A percentile compares a stretch with the other conserved stretches of the same genome.
Conservation (phyloP, 1,284 basidiomycete genomes). For the Ceratobasidium sp. region DNA sequence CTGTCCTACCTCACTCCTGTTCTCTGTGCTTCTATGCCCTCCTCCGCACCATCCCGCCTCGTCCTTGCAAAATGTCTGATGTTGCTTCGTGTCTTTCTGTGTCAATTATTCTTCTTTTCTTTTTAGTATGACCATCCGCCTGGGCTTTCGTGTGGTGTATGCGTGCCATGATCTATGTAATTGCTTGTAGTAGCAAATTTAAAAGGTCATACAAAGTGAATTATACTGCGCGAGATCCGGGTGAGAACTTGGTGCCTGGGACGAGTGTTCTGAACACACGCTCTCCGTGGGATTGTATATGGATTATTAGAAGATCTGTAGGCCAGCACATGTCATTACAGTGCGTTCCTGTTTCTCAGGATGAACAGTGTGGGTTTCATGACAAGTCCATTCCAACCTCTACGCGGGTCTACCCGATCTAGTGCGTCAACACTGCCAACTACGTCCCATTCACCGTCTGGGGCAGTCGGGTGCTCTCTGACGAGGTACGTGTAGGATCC, state of each 20-base stretch:
- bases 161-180: slow-evolving; percentile 13
- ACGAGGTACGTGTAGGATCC: slow-evolving; percentile 32
- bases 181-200: not conserved
- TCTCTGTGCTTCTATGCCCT: slow-evolving; percentile 7
- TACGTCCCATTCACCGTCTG: slow-evolving; percentile 19
- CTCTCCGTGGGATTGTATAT: too few relatives aligned
- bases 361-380: slow-evolving; percentile 38
- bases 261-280: not conserved
- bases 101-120: slow-evolving; percentile 32
- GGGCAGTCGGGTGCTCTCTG: not conserved
- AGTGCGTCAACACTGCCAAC: slow-evolving; percentile 24
- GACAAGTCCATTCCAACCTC: slow-evolving; percentile 11
- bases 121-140: slow-evolving; percentile 12
- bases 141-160: not conserved
- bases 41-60: slow-evolving; percentile 41
- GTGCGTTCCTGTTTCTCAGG: slow-evolving; percentile 25
- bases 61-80: slow-evolving; percentile 41
- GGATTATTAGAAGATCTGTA: too few relatives aligned
- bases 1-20: slow-evolving; percentile 34
- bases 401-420: slow-evolving; percentile 1
- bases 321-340: too few relatives aligned
- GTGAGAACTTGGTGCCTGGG: too few relatives aligned
- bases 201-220: slow-evolving; percentile 26
- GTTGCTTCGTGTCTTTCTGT: not conserved
- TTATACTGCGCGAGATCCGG: not conserved